Base-by-base conservation (phyloP, 1,139 yeast species). In the Barnettozyma hawaiiensis region DNA sequence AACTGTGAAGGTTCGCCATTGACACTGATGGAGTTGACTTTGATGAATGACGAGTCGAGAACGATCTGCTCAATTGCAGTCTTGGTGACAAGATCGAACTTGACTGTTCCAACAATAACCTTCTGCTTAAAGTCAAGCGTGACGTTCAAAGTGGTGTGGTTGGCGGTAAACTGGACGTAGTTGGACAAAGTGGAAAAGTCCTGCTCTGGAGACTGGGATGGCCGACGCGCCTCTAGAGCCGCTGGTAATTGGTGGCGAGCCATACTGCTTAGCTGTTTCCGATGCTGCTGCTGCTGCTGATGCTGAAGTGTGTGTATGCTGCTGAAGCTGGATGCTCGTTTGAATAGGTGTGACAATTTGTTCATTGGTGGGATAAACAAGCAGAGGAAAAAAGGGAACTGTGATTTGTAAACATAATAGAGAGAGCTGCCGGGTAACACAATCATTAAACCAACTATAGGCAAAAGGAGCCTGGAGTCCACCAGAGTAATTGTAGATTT, bases 131-230 rank as follows among this genome's bases (percentile, higher is more conserved):
- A 89, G 44, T 71, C 63, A 15, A 89, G 71, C 14, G 70, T 65
- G 44, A 84, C 64, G 47, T 71, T 65, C 42, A 87, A 66, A 5
- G 59, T 60, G 1, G 94, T 80, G 47, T 72, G 64, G 16, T 61
- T 53, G 26, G 85, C 73, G 7, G 64, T 54, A 57, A 84, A 82
- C 37, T 67, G 57, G 27, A 55, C 55, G 63, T 85, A 87, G 61
- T 83, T 85, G 41, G 96, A 86, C 22, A 74, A 65, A 5, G 96
- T 85, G 15, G 92, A 81, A 20, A 85, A 82, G 61, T 86, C 96
- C 10, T 57, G 47, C 53, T 80, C 86, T 1, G 87, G 59, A 2
- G 52, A 44, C 6, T 32, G 20, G 14, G 37, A 11, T 10, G 58
- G 58, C 48, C 57, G 51, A 33, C 48, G 46, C 12, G 38, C 34